Evolutionary conservation across 2,329 filamentous ascomycete genomes (phyloP), one percentile per base, ranked within the genome.

Genomic region (Sporothrix inflata): DNA sequence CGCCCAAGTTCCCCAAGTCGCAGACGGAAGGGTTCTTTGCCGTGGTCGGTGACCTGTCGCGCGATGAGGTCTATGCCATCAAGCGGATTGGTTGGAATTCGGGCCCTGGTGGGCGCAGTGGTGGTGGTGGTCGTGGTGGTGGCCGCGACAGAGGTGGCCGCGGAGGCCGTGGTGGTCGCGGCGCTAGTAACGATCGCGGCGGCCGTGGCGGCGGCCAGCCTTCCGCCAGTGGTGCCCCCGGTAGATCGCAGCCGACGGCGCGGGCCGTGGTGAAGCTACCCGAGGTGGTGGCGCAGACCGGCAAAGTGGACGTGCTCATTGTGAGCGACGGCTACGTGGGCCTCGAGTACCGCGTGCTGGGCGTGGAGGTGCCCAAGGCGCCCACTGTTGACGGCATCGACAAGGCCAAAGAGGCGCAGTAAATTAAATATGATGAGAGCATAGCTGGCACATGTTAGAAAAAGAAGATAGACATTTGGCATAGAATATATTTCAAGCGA

Each of bases 11-110:
- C 82, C 95, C 95, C 0, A 99, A 99, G 82, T 90, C 94, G 19
- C 96, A 99, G 81, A 96, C 90, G 0, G 96, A 99, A 78, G 94
- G 94, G 0, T 98, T 91, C 88, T 98, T 99, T 80, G 88, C 96
- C 16, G 79, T 98, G 27, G 86, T 97, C 0, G 91, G 90, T 7
- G 89, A 92, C 76, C 78, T 87, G 2, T 84, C 83, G 0, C 87
- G 83, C 7, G 93, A 95, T 73, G 93, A 98, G 76, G 86, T 98
- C 51, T 81, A 97, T 4, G 95, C 92, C 2, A 85, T 99, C 74
- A 98, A 97, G 86, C 86, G 96, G 40, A 88, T 96, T 0, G 91
- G 90, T 1, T 98, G 96, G 94, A 80, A 78, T 65, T 73, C 30
- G 1, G 80, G 81, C 19, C 19, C 21, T 1, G 19, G 49, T 2